Evolutionary conservation across 179 eudicot genomes (phyloP).

Genomic region (Actinidia chinensis): DNA sequence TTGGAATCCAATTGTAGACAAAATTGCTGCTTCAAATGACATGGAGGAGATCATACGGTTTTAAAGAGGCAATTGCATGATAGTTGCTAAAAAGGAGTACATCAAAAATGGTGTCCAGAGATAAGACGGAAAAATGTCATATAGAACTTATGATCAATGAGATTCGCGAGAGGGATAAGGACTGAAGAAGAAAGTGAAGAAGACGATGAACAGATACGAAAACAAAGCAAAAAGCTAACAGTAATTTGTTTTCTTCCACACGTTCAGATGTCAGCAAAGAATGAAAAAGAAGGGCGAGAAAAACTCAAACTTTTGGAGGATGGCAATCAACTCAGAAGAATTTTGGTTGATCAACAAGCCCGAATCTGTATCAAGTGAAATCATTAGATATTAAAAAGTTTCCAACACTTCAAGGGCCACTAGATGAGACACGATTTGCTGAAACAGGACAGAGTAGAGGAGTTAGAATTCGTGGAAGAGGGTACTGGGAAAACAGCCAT

Average conservation of each 20-base stretch:
- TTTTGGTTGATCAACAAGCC: background rate
- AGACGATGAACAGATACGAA: background rate
- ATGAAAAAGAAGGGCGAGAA: background rate
- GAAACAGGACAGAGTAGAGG: conserved; percentile 2
- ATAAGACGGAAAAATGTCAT: background rate
- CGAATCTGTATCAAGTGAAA: background rate
- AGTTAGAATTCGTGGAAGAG: background rate
- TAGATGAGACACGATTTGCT: background rate
- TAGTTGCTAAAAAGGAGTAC: background rate
- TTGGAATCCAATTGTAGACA: background rate
- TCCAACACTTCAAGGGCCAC: background rate
- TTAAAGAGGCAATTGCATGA: background rate
- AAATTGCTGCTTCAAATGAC: background rate
- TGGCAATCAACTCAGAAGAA: conserved; percentile 2
- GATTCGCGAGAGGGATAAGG: background rate
- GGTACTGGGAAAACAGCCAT: conserved; percentile 14
- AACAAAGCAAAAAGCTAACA: background rate
- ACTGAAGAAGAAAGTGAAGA: background rate
- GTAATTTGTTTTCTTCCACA: no score
- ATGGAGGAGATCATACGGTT: background rate
- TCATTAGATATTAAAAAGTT: background rate
- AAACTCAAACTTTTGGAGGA: background rate
- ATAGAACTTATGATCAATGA: background rate
- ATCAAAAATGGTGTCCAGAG: background rate
- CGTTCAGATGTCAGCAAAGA: background rate